phyloP scores from a whole-genome alignment of 2,329 filamentous ascomycete genomes.

The Fusarium sp. region DNA sequence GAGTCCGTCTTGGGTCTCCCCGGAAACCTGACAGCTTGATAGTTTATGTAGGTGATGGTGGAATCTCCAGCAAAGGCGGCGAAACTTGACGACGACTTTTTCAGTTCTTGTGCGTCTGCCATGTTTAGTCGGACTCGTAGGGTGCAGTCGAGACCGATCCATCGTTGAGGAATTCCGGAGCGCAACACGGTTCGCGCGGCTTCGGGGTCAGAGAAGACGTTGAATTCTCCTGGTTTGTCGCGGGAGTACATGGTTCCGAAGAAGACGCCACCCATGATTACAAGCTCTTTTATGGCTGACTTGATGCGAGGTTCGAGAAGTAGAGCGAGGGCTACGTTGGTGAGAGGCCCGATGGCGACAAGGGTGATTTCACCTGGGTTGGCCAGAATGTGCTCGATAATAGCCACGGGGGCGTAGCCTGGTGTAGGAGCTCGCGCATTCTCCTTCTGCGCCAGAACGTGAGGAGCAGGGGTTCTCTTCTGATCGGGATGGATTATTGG shows the following conservation, averaged over 20 bases:
- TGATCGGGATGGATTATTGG: slow-evolving; percentile 9
- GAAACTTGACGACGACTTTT: slow-evolving; percentile 10
- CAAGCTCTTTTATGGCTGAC: slow-evolving; percentile 12
- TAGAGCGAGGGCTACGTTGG: slow-evolving; percentile 14
- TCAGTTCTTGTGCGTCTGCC: slow-evolving; percentile 2
- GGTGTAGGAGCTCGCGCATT: not conserved
- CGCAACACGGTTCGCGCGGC: slow-evolving; percentile 13
- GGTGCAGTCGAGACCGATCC: slow-evolving; percentile 19
- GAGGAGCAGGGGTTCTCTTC: not conserved
- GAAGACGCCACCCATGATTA: slow-evolving; percentile 21
- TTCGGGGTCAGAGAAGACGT: slow-evolving; percentile 21
- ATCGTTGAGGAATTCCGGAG: slow-evolving; percentile 13
- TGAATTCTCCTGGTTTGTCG: slow-evolving; percentile 18
- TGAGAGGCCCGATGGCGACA: slow-evolving; percentile 18
- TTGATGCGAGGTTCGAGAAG: slow-evolving; percentile 18
- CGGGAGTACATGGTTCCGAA: slow-evolving; percentile 7
- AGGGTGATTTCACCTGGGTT: slow-evolving; percentile 21
- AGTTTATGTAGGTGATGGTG: slow-evolving; percentile 4
- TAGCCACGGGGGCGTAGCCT: slow-evolving; percentile 14
- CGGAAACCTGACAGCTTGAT: slow-evolving; percentile 13
- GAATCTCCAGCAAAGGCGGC: slow-evolving; percentile 15
- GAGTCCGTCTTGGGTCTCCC: slow-evolving; percentile 17
- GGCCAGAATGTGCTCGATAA: slow-evolving; percentile 14
- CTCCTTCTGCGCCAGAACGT: slow-evolving; percentile 6
- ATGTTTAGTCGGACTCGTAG: slow-evolving; percentile 9